Conservation (phyloP, 148 eudicot species). For the Fagopyrum tataricum region DNA sequence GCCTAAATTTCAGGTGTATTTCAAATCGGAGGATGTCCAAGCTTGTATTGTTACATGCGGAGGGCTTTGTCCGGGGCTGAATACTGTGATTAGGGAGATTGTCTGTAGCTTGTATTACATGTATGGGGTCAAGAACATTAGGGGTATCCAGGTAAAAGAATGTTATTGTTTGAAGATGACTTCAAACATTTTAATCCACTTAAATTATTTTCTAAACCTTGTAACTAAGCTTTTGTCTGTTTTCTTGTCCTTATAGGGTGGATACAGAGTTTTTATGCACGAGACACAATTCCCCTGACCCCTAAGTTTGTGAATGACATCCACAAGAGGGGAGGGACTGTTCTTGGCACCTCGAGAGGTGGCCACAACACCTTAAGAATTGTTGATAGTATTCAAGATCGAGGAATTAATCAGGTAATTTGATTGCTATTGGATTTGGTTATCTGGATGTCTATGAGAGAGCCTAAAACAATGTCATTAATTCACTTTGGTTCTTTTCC, state of each 20-base stretch:
- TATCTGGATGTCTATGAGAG: neutral
- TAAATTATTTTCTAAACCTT: neutral
- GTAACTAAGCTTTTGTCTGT: neutral
- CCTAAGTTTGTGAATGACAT: conserved; percentile 16
- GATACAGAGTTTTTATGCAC: conserved; percentile 15
- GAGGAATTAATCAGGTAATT: conserved; percentile 15
- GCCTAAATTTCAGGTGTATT: conserved; percentile 47
- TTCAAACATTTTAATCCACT: neutral
- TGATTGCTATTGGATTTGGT: neutral
- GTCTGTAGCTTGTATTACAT: conserved; percentile 67
- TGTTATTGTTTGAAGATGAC: conserved; percentile 12
- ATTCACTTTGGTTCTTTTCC: too few species aligned
- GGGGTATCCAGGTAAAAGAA: conserved; percentile 58
- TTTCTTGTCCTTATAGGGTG: neutral
- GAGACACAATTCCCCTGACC: conserved; percentile 9
- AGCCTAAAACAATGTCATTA: neutral
- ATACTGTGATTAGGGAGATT: conserved; percentile 83
- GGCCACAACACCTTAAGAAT: conserved; percentile 10
- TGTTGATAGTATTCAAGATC: conserved; percentile 16
- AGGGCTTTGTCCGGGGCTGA: conserved; percentile 85
- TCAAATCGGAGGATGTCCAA: conserved; percentile 61
- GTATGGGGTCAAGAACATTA: conserved; percentile 69
- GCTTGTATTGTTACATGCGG: conserved; percentile 90
- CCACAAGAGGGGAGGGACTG: conserved; percentile 14
- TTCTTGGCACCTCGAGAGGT: conserved; percentile 14